Conservation (phyloP, 2,329 filamentous ascomycete genomes). For the Ceratocystis papillata region DNA sequence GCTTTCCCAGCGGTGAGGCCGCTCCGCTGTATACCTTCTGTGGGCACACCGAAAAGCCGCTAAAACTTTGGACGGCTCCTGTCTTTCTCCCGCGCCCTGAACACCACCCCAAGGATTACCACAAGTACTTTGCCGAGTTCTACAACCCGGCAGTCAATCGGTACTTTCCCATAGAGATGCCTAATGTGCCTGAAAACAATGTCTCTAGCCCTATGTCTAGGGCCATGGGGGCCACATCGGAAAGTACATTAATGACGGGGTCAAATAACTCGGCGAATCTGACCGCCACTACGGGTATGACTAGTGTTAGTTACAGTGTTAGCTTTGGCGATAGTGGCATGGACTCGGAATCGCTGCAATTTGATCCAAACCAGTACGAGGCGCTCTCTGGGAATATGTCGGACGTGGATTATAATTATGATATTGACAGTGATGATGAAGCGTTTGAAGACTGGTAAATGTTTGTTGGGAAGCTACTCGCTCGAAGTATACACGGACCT, state of each 20-base stretch:
- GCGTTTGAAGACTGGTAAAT: constrained; percentile 2
- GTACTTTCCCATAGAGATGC: neutral
- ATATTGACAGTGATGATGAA: neutral
- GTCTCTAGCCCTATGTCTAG: neutral
- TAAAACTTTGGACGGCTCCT: no score
- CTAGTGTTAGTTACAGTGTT: neutral
- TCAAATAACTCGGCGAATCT: neutral
- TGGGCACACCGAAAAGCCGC: no score
- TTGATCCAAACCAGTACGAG: constrained; percentile 3
- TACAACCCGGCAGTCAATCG: neutral
- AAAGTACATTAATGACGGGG: neutral
- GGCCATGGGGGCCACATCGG: neutral
- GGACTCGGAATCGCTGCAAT: neutral
- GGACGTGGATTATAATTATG: neutral
- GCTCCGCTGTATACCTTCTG: no score
- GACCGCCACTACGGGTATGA: neutral
- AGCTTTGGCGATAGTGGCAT: neutral
- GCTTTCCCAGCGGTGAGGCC: no score
- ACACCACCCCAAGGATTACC: neutral
- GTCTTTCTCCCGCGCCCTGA: neutral
- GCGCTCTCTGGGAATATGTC: neutral
- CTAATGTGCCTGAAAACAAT: neutral
- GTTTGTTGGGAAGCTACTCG: neutral
- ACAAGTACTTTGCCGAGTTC: neutral
- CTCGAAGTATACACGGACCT: neutral